phyloP scores from a whole-genome alignment of 345 rosid species.

The Citrus mangshanensis region DNA sequence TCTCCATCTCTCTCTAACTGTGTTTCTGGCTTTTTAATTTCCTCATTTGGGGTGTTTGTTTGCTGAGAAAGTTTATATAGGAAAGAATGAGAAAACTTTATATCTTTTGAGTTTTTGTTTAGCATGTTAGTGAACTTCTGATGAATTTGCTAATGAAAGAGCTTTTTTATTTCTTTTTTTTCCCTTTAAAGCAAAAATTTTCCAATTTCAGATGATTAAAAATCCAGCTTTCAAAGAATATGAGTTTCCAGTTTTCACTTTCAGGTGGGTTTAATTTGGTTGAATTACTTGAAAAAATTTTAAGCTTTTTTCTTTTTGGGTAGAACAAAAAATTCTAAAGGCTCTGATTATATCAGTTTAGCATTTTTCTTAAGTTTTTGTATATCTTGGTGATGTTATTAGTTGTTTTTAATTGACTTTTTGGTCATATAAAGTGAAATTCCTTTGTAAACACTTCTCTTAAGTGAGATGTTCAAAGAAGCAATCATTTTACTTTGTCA shows the following conservation, averaged over 20 bases:
- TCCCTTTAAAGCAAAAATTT: not conserved
- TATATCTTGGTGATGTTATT: not conserved
- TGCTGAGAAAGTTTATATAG: not conserved
- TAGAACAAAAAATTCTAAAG: not conserved
- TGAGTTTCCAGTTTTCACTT: not conserved
- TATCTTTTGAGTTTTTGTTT: not conserved
- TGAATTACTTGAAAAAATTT: not conserved
- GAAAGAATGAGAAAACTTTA: not conserved
- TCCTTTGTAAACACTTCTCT: not conserved
- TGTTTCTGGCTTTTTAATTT: not conserved
- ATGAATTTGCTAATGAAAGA: not conserved
- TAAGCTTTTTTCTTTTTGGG: not conserved
- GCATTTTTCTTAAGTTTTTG: not conserved
- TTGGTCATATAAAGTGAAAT: not conserved
- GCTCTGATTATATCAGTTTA: too few relatives aligned
- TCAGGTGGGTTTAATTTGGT: not conserved
- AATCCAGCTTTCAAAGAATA: not conserved
- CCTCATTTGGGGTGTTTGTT: not conserved
- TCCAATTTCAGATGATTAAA: not conserved
- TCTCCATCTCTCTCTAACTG: not conserved
- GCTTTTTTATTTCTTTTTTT: not conserved
- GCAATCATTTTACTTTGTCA: constrained; percentile 9
- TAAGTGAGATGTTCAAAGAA: constrained; percentile 8
- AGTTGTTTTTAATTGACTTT: not conserved
- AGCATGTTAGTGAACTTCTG: not conserved